These are phyloP conservation scores for Fonsecaea erecta DNA, from an alignment of 2,329 filamentous ascomycete genomes.

Conservation along the genomic window DNA sequence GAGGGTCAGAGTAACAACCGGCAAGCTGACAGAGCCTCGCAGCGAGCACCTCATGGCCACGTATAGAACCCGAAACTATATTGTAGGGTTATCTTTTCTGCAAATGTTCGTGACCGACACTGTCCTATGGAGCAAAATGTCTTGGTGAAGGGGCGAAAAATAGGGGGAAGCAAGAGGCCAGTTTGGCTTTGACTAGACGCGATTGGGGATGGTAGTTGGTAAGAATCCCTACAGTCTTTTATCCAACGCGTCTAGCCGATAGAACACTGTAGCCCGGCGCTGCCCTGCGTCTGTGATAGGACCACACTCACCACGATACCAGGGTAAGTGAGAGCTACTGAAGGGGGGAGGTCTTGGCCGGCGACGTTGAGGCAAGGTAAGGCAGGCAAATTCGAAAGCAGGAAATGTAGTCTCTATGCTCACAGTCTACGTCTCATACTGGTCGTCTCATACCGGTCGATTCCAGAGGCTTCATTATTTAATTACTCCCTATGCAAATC, in stretches of 20 bases:
- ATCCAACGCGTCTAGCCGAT: background rate
- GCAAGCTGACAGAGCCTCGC: background rate
- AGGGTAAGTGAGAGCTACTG: too few relatives aligned
- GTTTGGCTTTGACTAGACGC: background rate
- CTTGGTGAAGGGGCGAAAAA: background rate
- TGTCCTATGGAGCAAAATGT: background rate
- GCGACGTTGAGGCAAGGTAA: background rate
- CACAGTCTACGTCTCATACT: background rate
- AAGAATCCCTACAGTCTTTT: background rate
- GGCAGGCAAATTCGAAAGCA: background rate
- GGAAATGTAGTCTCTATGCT: background rate
- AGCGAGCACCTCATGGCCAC: background rate
- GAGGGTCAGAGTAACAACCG: background rate
- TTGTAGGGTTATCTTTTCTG: background rate
- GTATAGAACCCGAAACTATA: background rate
- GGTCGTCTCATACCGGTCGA: background rate
- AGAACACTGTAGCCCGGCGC: too few relatives aligned
- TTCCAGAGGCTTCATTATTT: background rate
- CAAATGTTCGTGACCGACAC: background rate
- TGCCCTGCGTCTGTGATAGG: too few relatives aligned
- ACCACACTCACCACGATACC: too few relatives aligned
- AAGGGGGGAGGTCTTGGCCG: background rate
- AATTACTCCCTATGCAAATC: too few relatives aligned
- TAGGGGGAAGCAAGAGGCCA: background rate
- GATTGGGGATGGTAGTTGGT: background rate